Evolutionary conservation across 306 rosid genomes (phyloP), one percentile per base, ranked within the genome.

Genomic region (Cucumis cinereus): DNA sequence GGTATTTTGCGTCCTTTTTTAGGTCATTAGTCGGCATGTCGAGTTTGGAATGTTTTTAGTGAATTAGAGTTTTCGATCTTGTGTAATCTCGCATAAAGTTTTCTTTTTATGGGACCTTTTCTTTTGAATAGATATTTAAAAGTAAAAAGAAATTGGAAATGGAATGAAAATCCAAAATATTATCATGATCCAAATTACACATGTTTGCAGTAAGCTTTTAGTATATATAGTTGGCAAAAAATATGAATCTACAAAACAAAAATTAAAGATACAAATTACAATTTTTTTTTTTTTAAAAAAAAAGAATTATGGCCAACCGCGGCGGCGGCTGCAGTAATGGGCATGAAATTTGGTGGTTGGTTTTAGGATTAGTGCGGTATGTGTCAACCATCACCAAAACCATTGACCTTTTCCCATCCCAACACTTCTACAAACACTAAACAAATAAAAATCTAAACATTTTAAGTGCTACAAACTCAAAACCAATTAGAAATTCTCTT

Each of bases 401-500:
- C 64, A 58, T 24, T 12, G 43, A 61, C 22, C 13, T 61, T 61
- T 30, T 3, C 35, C 35, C 35, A 30, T 30, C 35, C 35, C 35
- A n/a, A n/a, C n/a, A 30, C 35, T 30, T 30, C 35, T 30, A 30
- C 3, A 0, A 30, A 30, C 35, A 30, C 35, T 30, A 30, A 30
- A 4, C 35, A 3, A 30, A 30, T 30, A 30, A 30, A 2, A 30
- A 30, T n/a, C 35, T 30, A 30, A 30, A 3, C 35, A 30, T 30
- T 30, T 30, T 30, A 30, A 30, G 4, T 3, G 2, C 3, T 28
- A 28, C 30, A 28, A 1, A 28, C 30, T 17, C 24, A n/a, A 55
- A 1, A 5, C 64, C 64, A 24, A 61, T 30, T 50, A 82, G 19
- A 87, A 85, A 28, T 87, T 87, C 83, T 87, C 91, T 55, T 87